Evolutionary conservation across 805 yeast species (phyloP).

Genomic region (Saccharomycopsis synnaedendra): DNA sequence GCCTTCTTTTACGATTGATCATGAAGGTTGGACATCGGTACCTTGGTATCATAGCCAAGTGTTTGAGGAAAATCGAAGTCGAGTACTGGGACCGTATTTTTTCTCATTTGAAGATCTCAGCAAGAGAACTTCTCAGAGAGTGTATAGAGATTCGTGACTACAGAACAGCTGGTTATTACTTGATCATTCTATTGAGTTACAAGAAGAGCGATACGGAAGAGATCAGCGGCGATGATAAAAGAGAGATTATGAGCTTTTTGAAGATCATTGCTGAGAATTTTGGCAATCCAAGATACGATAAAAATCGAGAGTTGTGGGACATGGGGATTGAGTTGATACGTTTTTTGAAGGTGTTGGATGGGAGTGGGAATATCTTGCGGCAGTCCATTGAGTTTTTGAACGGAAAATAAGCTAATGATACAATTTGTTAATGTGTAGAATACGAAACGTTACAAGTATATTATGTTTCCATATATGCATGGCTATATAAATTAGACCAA

Average conservation of each 20-base stretch:
- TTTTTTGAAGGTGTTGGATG: constrained; percentile 22
- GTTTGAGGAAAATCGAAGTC: constrained; percentile 41
- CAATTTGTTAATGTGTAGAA: not conserved
- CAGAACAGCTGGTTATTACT: constrained; percentile 33
- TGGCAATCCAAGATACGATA: constrained; percentile 11
- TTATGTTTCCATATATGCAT: not conserved
- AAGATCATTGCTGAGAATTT: constrained; percentile 20
- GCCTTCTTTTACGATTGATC: constrained; percentile 18
- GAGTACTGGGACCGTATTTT: constrained; percentile 35
- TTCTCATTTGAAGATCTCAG: constrained; percentile 26
- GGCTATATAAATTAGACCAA: constrained; percentile 22
- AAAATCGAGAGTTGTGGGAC: constrained; percentile 23
- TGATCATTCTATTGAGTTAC: constrained; percentile 36
- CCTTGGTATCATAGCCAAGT: constrained; percentile 31
- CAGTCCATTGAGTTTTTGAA: constrained; percentile 4
- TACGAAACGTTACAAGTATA: not conserved
- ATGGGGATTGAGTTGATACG: constrained; percentile 22
- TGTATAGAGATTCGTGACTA: constrained; percentile 31
- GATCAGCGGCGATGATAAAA: constrained; percentile 14
- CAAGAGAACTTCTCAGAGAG: constrained; percentile 30
- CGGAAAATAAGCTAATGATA: not conserved
- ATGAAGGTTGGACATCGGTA: constrained; percentile 18
- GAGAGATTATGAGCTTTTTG: constrained; percentile 19
- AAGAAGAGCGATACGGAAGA: constrained; percentile 23
- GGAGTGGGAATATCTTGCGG: constrained; percentile 4